phyloP scores from a whole-genome alignment of 345 rosid genomes.

The Iberis pinnata region DNA sequence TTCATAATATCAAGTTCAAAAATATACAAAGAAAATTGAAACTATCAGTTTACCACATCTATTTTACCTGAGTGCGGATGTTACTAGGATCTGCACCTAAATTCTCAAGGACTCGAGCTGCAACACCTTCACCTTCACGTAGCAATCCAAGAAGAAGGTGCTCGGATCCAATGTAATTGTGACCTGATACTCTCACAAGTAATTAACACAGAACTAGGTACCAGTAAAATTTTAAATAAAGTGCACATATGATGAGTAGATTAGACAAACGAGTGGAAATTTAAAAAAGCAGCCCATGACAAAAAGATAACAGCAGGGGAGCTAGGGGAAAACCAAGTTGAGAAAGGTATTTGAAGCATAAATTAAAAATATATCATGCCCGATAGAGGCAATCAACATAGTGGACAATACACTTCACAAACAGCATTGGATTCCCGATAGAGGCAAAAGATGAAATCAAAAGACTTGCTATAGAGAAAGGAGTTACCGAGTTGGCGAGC shows the following conservation, averaged over 20 bases:
- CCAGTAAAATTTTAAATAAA: too few relatives aligned
- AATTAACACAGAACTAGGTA: not conserved
- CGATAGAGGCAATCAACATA: not conserved
- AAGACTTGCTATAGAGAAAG: not conserved
- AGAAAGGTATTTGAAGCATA: not conserved
- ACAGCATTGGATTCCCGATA: conserved; percentile 6
- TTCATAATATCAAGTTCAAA: not conserved
- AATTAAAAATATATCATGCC: not conserved
- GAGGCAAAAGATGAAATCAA: not conserved
- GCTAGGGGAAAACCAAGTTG: not conserved
- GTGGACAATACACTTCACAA: too few relatives aligned
- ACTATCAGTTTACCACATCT: not conserved
- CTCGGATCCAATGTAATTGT: conserved; percentile 98
- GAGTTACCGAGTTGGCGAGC: conserved; percentile 81
- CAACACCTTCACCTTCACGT: conserved; percentile 99
- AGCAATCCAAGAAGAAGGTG: conserved; percentile 93
- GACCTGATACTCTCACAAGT: conserved; percentile 50
- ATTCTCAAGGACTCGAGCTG: conserved; percentile 97
- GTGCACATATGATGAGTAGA: not conserved
- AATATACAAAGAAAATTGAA: not conserved
- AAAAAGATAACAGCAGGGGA: conserved; percentile 13
- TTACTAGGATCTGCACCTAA: conserved; percentile 95
- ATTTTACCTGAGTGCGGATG: conserved; percentile 85
- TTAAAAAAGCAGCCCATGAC: not conserved
- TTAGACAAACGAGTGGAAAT: too few relatives aligned